phyloP scores from a whole-genome alignment of 1,284 basidiomycete genomes.

The Apiotrichum gracile region DNA sequence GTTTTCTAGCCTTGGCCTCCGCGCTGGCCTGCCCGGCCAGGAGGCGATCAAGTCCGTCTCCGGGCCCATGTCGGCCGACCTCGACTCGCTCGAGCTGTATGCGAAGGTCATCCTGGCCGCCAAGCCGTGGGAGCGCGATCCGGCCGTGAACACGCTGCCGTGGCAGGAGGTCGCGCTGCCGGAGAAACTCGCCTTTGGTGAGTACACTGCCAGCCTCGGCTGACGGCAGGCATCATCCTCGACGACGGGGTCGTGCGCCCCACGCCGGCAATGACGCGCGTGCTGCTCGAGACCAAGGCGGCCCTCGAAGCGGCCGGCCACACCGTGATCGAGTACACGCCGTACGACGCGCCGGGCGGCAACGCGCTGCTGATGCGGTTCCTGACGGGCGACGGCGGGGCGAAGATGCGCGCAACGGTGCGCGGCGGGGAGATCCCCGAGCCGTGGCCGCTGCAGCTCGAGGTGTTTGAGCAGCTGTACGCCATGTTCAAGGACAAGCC shows the following conservation, averaged over 20 bases:
- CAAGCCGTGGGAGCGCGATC: conserved; percentile 63
- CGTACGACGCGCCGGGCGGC: conserved; percentile 4
- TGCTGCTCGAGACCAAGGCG: conserved; percentile 54
- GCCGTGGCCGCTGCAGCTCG: conserved; percentile 15
- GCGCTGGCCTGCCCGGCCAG: conserved; percentile 60
- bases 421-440: conserved; percentile 8
- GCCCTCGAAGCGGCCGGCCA: conserved; percentile 62
- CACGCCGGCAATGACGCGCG: conserved; percentile 64
- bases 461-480: conserved; percentile 3
- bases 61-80: conserved; percentile 58
- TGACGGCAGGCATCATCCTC: conserved; percentile 49
- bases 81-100: conserved; percentile 58
- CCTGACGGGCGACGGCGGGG: conserved; percentile 14
- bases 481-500: conserved; percentile 2
- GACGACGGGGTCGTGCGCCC: conserved; percentile 57
- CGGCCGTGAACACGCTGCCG: conserved; percentile 54
- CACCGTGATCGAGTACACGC: conserved; percentile 47
- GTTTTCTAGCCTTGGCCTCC: conserved; percentile 29
- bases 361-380: not conserved
- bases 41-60: conserved; percentile 61
- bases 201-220: not conserved
- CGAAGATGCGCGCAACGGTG: not conserved
- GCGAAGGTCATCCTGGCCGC: conserved; percentile 48
- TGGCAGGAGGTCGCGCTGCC: conserved; percentile 62
- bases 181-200: conserved; percentile 49